Evolutionary conservation across 192 early-diverging fungal genomes (phyloP).

Genomic region (Backusella luteola): DNA sequence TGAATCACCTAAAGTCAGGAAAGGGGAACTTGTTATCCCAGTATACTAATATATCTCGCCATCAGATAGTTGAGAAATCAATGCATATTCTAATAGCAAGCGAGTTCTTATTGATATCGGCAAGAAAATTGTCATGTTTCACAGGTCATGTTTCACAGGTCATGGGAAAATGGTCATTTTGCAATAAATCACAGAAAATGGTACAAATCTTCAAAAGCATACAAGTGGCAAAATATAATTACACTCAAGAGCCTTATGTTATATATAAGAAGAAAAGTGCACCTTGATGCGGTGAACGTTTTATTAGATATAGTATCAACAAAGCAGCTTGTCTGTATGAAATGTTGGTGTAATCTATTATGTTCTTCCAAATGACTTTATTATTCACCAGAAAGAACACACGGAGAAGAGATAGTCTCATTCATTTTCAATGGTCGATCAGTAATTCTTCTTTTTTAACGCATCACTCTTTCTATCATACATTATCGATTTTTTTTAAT

Average conservation of each 20-base stretch:
- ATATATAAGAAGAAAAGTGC: conserved; percentile 42
- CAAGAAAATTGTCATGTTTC: conserved; percentile 52
- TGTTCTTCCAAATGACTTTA: conserved; percentile 45
- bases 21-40: conserved; percentile 48
- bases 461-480: neutral
- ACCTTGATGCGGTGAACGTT: conserved; percentile 50
- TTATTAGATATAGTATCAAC: conserved; percentile 53
- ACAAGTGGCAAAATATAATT: conserved; percentile 48
- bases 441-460: neutral
- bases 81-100: conserved; percentile 44
- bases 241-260: conserved; percentile 54
- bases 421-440: neutral
- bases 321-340: conserved; percentile 52
- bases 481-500: conserved; percentile 44
- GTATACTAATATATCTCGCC: conserved; percentile 51
- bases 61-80: conserved; percentile 42
- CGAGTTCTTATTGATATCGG: conserved; percentile 34
- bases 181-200: conserved; percentile 48
- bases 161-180: conserved; percentile 46
- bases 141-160: conserved; percentile 49
- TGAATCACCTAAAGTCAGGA: conserved; percentile 38
- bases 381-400: conserved; percentile 47
- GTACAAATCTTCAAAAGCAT: conserved; percentile 37
- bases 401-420: conserved; percentile 33
- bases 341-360: conserved; percentile 48